Percentiles rank a stretch among this genome's conserved stretches.
Conservation (phyloP, 441 rosid genomes). For the Melastoma candidum region DNA sequence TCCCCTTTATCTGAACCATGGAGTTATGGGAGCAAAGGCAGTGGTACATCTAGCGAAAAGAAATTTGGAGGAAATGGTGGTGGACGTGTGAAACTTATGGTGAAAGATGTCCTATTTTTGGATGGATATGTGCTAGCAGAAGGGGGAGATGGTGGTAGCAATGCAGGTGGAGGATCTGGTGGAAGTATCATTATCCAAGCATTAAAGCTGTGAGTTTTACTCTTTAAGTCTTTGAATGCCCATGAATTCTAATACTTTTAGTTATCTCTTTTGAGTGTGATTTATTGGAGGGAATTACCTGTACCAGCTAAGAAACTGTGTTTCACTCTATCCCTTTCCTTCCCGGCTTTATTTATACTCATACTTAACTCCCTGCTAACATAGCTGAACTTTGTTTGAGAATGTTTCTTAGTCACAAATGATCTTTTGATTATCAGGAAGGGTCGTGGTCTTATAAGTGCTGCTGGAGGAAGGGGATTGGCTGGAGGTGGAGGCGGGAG, state of each 20-base stretch:
- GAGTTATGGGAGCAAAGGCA: conserved; percentile 96
- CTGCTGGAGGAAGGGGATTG: conserved; percentile 91
- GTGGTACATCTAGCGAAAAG: conserved; percentile 38
- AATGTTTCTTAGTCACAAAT: conserved; percentile 5
- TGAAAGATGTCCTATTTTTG: conserved; percentile 56
- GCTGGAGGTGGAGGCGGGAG: conserved; percentile 99
- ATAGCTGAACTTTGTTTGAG: too few relatives aligned
- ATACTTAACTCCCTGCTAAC: too few relatives aligned
- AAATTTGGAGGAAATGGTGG: conserved; percentile 83
- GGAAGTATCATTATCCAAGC: conserved; percentile 71
- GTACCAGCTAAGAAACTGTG: too few relatives aligned
- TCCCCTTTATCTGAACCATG: conserved; percentile 76
- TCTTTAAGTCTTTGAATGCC: background rate
- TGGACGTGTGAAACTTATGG: conserved; percentile 61
- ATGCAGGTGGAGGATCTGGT: conserved; percentile 97
- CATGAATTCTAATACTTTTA: background rate
- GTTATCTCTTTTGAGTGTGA: background rate
- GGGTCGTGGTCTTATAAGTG: conserved; percentile 80
- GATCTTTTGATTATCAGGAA: conserved; percentile 52
- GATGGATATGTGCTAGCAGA: conserved; percentile 75
- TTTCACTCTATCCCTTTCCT: too few relatives aligned
- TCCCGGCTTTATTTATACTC: too few relatives aligned
- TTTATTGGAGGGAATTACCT: too few relatives aligned
- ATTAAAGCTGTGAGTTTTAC: conserved; percentile 66
- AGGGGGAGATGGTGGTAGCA: conserved; percentile 75